Evolutionary conservation across 345 rosid genomes (phyloP), one percentile per base, ranked within the genome.

Genomic region (Lagerstroemia speciosa): DNA sequence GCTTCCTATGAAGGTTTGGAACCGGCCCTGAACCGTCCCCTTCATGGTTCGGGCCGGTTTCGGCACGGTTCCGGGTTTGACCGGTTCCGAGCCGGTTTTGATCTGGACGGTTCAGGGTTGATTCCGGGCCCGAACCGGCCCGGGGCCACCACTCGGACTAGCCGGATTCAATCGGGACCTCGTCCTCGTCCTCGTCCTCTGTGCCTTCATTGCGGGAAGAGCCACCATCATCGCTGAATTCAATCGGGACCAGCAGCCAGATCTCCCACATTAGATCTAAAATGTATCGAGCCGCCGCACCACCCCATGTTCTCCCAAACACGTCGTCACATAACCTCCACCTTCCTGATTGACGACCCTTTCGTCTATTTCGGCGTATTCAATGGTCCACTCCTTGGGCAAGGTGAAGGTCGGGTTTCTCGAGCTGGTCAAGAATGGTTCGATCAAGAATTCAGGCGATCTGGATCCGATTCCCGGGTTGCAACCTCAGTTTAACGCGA

Each of bases 281-380:
- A 75, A 79, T 94, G 96, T 82, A 77, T 91, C 68, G 82, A 82
- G 67, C 99, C 99, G 33, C 83, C 78, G 1, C 67, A 81, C 73
- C 97, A 93, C 84, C 80, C 91, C 10, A 40, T 71, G 64, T 93
- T 91, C 77, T 86, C 89, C 48, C 96, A 91, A 31, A 87, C 99
- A 15, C 77, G 72, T 65, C 69, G 75, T 33, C 58, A 76, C 26
- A 82, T 79, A 73, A 85, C 86, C 32, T 85, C 86, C 75, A 77
- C 86, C 2, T 91, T 84, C 83, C 71, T 87, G 16, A 82, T 87
- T 79, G 78, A 83, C 0, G 82, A 76, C 50, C 82, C 86, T 30
- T 79, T 89, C 52, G 83, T 75, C 17, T 91, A 76, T 75, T 91
- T 94, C 74, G 85, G 79, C 33, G 82, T 94, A 30, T 65, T 62